Base-by-base conservation (phyloP, 192 early-diverging fungal species). In the Linnemannia exigua region DNA sequence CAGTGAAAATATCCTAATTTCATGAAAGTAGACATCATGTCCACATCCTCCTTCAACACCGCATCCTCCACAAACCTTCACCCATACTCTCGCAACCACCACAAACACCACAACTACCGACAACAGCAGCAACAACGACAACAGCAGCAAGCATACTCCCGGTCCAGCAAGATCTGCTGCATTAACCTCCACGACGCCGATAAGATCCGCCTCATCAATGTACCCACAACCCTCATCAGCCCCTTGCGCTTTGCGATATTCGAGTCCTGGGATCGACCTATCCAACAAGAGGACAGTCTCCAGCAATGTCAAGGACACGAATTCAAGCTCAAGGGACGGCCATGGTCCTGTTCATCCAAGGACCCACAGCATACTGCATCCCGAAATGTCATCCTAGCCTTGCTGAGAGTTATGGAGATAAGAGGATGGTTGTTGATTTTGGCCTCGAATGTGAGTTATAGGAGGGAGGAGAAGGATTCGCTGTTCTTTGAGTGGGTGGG, bases 181-280 rank as follows among this genome's bases (percentile, higher is more conserved):
- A 37, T 75, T 19, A 54, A 35, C 25, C 54, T 75, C 36, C 52
- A 51, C 33, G 54, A 38, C 31, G 44, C 54, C 12, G 52, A 75
- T 38, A 75, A 75, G 74, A 63, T 75, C 35, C 74, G 74, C 33
- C 74, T 75, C 22, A 75, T 75, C 38, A 54, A 54, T 5, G 54
- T 51, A 28, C 74, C 74, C 36, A 9, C 5, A n/a, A 20, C 31
- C 11, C 25, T 75, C 35, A 28, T 54, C 4, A 54, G 51, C 19
- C 74, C 74, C 16, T 54, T 75, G 1, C 74, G 74, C 38, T 58
- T 54, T 3, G 46, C 52, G 1, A 75, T 75, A 4, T 36, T 75
- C 16, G 33, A 75, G 25, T 28, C 47, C 20, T 75, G 74, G 74
- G 51, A 54, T 51, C 52, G 28, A 31, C 58, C 74, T 3, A 75